Conservation (phyloP, 148 eudicot genomes). For the Chenopodium album region DNA sequence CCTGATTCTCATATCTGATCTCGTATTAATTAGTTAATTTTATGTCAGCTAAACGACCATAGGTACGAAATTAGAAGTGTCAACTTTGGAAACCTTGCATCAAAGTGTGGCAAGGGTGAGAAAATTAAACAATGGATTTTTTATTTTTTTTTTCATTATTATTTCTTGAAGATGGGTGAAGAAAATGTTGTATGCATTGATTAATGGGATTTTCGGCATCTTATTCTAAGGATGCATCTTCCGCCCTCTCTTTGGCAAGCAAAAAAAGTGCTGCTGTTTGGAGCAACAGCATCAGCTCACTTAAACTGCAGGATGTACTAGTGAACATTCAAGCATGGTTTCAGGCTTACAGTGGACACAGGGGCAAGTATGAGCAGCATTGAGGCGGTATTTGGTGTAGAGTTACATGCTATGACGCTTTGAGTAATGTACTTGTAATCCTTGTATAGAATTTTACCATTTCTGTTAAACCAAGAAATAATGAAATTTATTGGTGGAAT, state of each 20-base stretch:
- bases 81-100: not conserved
- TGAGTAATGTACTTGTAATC: too few relatives aligned
- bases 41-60: not conserved
- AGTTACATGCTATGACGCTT: too few relatives aligned
- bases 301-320: not conserved
- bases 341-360: too few relatives aligned
- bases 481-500: too few relatives aligned
- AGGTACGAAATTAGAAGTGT: not conserved
- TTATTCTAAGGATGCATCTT: not conserved
- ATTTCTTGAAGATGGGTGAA: not conserved
- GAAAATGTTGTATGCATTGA: not conserved
- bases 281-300: not conserved
- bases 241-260: not conserved
- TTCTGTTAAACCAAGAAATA: too few relatives aligned
- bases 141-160: not conserved
- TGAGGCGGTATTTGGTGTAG: too few relatives aligned
- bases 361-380: too few relatives aligned
- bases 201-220: not conserved
- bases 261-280: not conserved
- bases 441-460: too few relatives aligned
- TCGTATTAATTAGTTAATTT: not conserved
- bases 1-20: not conserved
- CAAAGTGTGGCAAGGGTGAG: not conserved
- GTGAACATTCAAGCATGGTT: too few relatives aligned
- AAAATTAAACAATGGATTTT: not conserved